Conservation (phyloP, 2,329 filamentous ascomycete species). For the Epichloe baconii region DNA sequence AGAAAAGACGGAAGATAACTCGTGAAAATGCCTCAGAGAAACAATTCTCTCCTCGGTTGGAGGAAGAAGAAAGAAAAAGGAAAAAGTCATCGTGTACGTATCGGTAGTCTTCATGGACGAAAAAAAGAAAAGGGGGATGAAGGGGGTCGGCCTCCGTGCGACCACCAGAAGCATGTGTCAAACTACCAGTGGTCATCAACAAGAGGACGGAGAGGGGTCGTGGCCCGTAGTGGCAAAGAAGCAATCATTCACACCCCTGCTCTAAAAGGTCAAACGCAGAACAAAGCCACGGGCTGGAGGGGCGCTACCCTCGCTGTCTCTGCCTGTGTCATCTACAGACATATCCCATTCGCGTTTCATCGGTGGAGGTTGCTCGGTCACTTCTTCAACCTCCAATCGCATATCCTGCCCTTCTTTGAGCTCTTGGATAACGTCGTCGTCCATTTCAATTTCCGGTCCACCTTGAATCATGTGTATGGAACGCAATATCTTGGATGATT, state of each 20-base stretch:
- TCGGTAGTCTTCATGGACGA: neutral
- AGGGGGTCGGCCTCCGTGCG: neutral
- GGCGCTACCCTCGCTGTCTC: slow-evolving; percentile 9
- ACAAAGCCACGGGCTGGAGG: slow-evolving; percentile 6
- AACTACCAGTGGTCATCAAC: neutral
- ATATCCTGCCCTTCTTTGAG: slow-evolving; percentile 88
- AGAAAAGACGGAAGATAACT: neutral
- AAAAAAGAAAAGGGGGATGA: too few species aligned
- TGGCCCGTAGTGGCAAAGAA: neutral
- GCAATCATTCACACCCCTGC: neutral
- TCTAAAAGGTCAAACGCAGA: slow-evolving; percentile 10
- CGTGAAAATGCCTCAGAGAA: neutral
- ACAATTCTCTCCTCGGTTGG: neutral
- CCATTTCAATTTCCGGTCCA: slow-evolving; percentile 72
- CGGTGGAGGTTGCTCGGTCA: slow-evolving; percentile 18
- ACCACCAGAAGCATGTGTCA: neutral
- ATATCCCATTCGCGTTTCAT: slow-evolving; percentile 50
- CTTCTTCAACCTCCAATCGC: slow-evolving; percentile 52
- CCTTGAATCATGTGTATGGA: slow-evolving; percentile 60
- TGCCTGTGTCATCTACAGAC: slow-evolving; percentile 37
- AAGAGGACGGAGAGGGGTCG: neutral
- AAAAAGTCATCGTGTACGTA: neutral
- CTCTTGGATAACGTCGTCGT: slow-evolving; percentile 77
- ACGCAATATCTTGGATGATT: slow-evolving; percentile 56
- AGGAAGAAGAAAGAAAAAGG: neutral